Conservation (phyloP, 352 stramenopile species). For the Achlya hypogyna region DNA sequence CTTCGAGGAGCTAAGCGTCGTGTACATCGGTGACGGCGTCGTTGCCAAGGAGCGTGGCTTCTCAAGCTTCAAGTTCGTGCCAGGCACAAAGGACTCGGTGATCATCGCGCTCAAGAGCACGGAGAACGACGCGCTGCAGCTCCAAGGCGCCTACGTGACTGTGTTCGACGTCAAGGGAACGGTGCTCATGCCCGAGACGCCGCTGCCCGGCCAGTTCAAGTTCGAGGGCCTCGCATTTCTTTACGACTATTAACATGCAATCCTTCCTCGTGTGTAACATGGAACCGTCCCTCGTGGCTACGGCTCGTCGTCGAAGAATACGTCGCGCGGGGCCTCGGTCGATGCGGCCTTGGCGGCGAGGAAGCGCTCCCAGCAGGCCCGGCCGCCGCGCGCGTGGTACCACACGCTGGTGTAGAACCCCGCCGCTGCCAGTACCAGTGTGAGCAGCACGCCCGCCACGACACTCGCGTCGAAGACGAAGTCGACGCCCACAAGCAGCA, state of each 20-base stretch:
- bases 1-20: constrained; percentile 78
- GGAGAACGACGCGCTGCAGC: constrained; percentile 83
- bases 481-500: constrained; percentile 35
- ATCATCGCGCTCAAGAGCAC: constrained; percentile 92
- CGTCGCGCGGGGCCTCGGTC: not conserved
- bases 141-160: constrained; percentile 88
- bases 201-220: constrained; percentile 86
- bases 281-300: not conserved
- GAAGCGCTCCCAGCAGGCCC: constrained; percentile 17
- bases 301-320: not conserved
- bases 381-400: constrained; percentile 33
- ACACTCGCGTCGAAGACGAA: constrained; percentile 46
- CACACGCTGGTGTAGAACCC: constrained; percentile 25
- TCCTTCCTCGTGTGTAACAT: not conserved
- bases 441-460: constrained; percentile 22
- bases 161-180: constrained; percentile 89
- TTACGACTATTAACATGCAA: constrained; percentile 37
- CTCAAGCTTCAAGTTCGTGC: constrained; percentile 93
- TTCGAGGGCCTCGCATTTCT: constrained; percentile 91
- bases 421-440: constrained; percentile 20
- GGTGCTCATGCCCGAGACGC: constrained; percentile 84
- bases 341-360: constrained; percentile 6
- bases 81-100: constrained; percentile 78
- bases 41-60: constrained; percentile 85
- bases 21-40: constrained; percentile 51